Base-by-base conservation (phyloP, 2,329 filamentous ascomycete species). In the Claviceps maximensis region DNA sequence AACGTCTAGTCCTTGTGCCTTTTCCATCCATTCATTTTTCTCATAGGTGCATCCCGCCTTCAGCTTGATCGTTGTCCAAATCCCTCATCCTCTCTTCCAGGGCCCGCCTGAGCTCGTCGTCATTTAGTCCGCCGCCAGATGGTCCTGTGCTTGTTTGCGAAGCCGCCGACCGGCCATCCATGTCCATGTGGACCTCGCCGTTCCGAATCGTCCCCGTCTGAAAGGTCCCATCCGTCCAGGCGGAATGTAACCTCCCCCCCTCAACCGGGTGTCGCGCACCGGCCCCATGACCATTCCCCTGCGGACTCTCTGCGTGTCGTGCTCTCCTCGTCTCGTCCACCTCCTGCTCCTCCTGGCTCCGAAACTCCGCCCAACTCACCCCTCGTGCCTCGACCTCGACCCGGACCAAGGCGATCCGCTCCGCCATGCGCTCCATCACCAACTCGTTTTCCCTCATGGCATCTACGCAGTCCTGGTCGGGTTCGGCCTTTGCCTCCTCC, bases 401-500 rank as follows among this genome's bases (percentile, higher is more conserved):
- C 58, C 75, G 78, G 56, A 89, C 71, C 49, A 88, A 65, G 52
- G 71, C 72, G 56, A 89, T 77, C 64, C 85, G 74, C 68, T 82
- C 77, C 56, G 76, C 72, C 78, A 88, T 86, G 59, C 84, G 76
- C 56, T 67, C 73, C 54, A 90, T 84, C 54, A 89, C 84, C 21
- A 63, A 66, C 60, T 82, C 76, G 67, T 89, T 89, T 68, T 90
- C 86, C 53, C 70, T 66, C 63, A 89, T 86, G 54, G 86, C 86
- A 54, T 89, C 84, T 58, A 80, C 70, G 71, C 86, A 90, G 65
- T 87, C 85, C 56, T 74, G 73, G 63, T 90, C 86, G 17, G 82
- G 68, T 17, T 55, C 58, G 3, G 55, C 52, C 29, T 49, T n/a
- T 4, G 41, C n/a, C 4, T 21, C 57, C 5, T 47, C 41, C n/a